These are phyloP conservation scores for Alliaria petiolata DNA, from an alignment of 345 rosid genomes.

Conservation along the genomic window DNA sequence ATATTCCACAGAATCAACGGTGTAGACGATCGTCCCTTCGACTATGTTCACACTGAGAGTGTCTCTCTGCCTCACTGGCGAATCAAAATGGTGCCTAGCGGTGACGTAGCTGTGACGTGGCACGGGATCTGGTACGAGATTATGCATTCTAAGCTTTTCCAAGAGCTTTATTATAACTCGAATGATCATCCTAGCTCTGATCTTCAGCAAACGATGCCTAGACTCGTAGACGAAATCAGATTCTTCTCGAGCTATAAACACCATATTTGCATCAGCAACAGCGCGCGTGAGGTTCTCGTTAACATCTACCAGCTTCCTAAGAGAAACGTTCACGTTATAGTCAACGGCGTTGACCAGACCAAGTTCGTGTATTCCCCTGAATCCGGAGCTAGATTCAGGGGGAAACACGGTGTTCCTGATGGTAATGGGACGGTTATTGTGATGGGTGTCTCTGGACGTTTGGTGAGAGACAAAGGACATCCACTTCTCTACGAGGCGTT, in stretches of 20 bases:
- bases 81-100: constrained; percentile 38
- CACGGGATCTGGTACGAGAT: constrained; percentile 77
- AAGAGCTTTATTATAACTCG: constrained; percentile 47
- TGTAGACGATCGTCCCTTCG: constrained; percentile 35
- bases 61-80: constrained; percentile 69
- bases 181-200: constrained; percentile 20
- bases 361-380: constrained; percentile 41
- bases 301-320: constrained; percentile 57
- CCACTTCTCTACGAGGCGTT: constrained; percentile 61
- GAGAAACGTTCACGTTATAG: constrained; percentile 60
- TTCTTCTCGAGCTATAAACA: constrained; percentile 62
- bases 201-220: constrained; percentile 62
- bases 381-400: constrained; percentile 40
- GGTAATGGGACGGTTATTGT: constrained; percentile 35
- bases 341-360: constrained; percentile 65
- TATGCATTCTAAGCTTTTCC: constrained; percentile 64
- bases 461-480: constrained; percentile 79
- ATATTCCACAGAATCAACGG: constrained; percentile 43
- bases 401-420: constrained; percentile 38
- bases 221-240: constrained; percentile 50
- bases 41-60: constrained; percentile 71
- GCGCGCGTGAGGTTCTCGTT: constrained; percentile 54
- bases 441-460: constrained; percentile 71
- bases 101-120: constrained; percentile 64
- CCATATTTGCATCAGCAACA: constrained; percentile 62